Evolutionary conservation across 2,329 filamentous ascomycete genomes (phyloP).

Genomic region (Ceratocystis albifundus): DNA sequence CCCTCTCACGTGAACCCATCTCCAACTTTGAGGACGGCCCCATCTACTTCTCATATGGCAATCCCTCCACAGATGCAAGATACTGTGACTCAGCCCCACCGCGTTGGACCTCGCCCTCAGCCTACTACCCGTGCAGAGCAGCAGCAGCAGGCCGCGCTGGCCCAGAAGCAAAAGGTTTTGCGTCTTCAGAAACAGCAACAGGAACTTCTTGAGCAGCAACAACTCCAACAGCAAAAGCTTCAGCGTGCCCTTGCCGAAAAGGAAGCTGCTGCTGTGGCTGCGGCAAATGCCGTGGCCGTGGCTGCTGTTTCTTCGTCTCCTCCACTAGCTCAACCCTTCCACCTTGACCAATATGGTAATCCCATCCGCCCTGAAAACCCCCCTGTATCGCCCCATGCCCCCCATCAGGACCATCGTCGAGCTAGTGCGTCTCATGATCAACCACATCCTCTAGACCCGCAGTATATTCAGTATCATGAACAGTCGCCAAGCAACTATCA

Average conservation of each 20-base stretch:
- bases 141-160: conserved; percentile 23
- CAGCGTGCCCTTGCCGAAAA: conserved; percentile 27
- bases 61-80: conserved; percentile 23
- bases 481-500: not conserved
- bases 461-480: not conserved
- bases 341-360: conserved; percentile 2
- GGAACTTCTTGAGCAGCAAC: conserved; percentile 30
- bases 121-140: conserved; percentile 24
- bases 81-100: conserved; percentile 18
- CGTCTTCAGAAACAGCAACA: conserved; percentile 26
- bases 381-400: not conserved
- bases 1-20: conserved; percentile 27
- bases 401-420: not conserved
- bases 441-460: not conserved
- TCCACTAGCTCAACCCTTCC: not conserved
- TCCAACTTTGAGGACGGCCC: not conserved
- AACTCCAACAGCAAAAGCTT: conserved; percentile 29
- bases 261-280: conserved; percentile 29
- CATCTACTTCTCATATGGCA: conserved; percentile 18
- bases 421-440: not conserved
- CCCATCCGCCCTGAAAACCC: not conserved
- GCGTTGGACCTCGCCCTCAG: conserved; percentile 21
- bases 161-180: conserved; percentile 28
- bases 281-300: conserved; percentile 29
- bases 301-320: conserved; percentile 28